Base-by-base conservation (phyloP, 768 basidiomycete species). In the Paxillus rubicundulus region DNA sequence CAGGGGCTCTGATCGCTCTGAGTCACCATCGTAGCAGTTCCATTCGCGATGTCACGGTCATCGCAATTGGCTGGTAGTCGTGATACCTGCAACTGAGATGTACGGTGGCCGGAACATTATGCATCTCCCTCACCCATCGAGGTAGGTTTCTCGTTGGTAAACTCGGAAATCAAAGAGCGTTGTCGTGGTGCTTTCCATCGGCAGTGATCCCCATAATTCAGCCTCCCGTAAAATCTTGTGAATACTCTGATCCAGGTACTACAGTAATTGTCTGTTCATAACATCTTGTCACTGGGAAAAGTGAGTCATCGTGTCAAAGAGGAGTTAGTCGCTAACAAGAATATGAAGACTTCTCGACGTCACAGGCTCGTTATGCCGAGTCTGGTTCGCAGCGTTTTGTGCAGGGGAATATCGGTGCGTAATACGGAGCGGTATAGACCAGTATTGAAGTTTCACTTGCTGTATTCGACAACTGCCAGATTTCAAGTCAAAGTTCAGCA, bases 261-360 rank as follows among this genome's bases (percentile, higher is more conserved):
- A 4, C 56, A 56, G 27, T 13, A 2, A 1, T 44, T 54, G 9
- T 53, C 67, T 14, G 56, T 56, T n/a, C 46, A 14, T 16, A 30
- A 49, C 32, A 32, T 67, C 8, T 57, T 67, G n/a, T 44, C 62
- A 5, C 42, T 67, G 10, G 63, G 65, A 52, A 45, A 44, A 50
- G 65, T 69, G 38, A 53, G 67, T 44, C 16, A 6, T 17, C 28
- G 9, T 30, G 3, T 9, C 41, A 4, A 30, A 9, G 9, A 30
- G 16, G 7, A 37, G 20, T 59, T 54, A 14, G 45, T 39, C 27
- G 13, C 28, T 34, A 43, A 21, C 20, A 4, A 18, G 27, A 17
- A 3, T 5, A 27, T n/a, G 37, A 12, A 69, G 67, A 67, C 67
- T 20, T 67, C 67, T 24, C 54, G 55, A 32, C 62, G 67, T 9